phyloP scores from a whole-genome alignment of 2,329 filamentous ascomycete genomes.

The Sclerotinia subarctica region DNA sequence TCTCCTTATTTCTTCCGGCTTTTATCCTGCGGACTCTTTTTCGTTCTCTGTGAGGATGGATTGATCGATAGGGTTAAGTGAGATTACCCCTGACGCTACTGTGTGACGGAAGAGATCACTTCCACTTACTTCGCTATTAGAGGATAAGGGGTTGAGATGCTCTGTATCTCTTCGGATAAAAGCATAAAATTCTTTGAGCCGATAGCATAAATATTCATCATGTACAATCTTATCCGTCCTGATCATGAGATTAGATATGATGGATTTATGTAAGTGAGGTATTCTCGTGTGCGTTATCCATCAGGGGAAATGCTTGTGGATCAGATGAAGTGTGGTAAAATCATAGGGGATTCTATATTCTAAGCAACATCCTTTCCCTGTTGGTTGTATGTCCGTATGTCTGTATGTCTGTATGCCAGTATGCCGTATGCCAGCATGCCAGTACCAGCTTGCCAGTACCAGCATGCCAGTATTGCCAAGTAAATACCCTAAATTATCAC shows the following conservation, averaged over 20 bases:
- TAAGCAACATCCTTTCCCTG: too few relatives aligned
- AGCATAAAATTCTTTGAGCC: background rate
- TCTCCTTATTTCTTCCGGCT: background rate
- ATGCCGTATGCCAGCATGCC: too few relatives aligned
- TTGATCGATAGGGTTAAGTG: background rate
- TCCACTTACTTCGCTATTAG: too few relatives aligned
- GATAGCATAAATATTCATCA: background rate
- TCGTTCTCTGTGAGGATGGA: too few relatives aligned
- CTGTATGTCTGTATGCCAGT: too few relatives aligned
- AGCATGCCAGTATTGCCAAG: background rate
- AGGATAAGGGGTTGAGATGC: too few relatives aligned
- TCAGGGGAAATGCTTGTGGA: background rate
- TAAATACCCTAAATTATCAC: background rate
- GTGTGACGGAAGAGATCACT: too few relatives aligned
- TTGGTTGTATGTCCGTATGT: too few relatives aligned
- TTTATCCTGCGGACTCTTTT: background rate
- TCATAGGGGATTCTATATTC: too few relatives aligned
- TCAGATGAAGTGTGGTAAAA: background rate
- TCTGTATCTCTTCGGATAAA: background rate
- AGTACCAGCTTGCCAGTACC: too few relatives aligned
- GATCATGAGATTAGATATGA: background rate
- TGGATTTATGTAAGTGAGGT: background rate
- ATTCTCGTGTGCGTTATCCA: background rate
- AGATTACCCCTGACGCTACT: conserved; percentile 13
- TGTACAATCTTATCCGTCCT: background rate